Conservation (phyloP, 306 rosid genomes). For the Lagenaria siceraria region DNA sequence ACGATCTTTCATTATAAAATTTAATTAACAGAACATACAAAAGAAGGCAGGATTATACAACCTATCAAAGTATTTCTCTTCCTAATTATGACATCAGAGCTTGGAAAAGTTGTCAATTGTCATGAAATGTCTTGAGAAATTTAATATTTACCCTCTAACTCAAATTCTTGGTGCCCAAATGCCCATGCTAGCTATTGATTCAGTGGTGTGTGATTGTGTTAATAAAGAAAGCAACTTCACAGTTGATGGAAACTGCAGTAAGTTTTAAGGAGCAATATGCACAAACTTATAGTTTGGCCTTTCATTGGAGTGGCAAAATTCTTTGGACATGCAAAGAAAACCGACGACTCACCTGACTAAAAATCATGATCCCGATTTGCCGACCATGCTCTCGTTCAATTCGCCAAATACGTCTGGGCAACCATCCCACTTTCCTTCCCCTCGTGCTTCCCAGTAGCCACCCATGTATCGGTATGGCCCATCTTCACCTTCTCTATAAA, state of each 20-base stretch:
- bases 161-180: neutral
- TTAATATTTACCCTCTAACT: neutral
- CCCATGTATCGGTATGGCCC: slow-evolving; percentile 64
- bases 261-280: neutral
- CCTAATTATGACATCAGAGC: neutral
- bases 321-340: neutral
- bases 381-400: slow-evolving; percentile 27
- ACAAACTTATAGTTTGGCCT: neutral
- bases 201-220: neutral
- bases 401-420: slow-evolving; percentile 89
- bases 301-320: neutral
- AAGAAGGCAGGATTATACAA: neutral
- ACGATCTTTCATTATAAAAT: neutral
- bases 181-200: neutral
- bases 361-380: slow-evolving; percentile 32
- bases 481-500: slow-evolving; percentile 47
- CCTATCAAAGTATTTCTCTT: neutral
- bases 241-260: neutral
- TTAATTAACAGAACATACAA: neutral
- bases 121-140: neutral
- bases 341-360: slow-evolving; percentile 27
- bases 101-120: neutral
- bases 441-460: slow-evolving; percentile 86
- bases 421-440: slow-evolving; percentile 54
- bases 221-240: neutral